A percentile compares a stretch with the other conserved stretches of the same genome.
Conservation (phyloP, 345 rosid genomes). For the Melaleuca alternifolia region DNA sequence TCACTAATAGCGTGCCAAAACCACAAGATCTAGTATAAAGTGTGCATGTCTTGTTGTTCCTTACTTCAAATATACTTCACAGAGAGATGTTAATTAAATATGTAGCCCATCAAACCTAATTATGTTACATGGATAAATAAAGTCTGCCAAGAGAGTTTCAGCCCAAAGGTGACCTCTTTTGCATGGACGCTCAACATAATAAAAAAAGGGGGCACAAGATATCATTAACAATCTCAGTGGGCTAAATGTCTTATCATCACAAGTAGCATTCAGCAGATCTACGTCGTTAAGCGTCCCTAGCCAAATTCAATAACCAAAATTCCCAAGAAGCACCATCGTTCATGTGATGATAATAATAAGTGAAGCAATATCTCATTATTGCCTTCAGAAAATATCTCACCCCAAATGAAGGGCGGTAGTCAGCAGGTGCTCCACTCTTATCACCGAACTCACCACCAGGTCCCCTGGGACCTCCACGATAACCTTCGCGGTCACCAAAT, state of each 20-base stretch:
- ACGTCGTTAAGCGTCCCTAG: neutral
- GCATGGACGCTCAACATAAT: neutral
- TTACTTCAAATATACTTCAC: neutral
- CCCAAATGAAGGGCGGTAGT: constrained; percentile 72
- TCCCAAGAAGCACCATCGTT: neutral
- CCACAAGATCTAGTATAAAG: neutral
- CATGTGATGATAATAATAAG: neutral
- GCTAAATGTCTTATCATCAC: neutral
- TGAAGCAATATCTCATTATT: neutral
- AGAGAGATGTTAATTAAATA: neutral
- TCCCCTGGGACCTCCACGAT: constrained; percentile 72
- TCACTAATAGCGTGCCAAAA: neutral
- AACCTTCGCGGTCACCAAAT: constrained; percentile 77
- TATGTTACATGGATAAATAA: neutral
- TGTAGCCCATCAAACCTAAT: neutral
- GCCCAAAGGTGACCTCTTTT: neutral
- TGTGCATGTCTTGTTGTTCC: neutral
- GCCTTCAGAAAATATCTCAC: constrained; percentile 16
- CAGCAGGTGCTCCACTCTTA: constrained; percentile 89
- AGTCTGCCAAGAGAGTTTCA: neutral
- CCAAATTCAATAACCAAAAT: neutral
- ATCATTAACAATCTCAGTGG: neutral
- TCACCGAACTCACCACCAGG: constrained; percentile 73
- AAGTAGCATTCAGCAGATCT: neutral
- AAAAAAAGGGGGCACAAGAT: neutral